Evolutionary conservation across 2,329 filamentous ascomycete species (phyloP).

Genomic region (Periconia macrospinosa): DNA sequence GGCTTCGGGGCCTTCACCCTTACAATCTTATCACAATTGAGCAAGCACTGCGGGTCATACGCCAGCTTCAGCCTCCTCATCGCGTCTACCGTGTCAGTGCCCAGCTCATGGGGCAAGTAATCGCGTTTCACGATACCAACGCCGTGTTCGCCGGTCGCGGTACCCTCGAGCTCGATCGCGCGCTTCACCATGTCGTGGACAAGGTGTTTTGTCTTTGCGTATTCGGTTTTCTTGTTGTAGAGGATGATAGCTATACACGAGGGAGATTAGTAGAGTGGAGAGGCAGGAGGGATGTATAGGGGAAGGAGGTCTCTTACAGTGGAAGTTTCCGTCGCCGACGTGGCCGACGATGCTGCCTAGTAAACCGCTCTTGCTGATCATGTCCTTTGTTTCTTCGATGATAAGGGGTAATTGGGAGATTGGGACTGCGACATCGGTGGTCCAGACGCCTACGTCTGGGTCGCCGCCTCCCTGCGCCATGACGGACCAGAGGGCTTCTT

Average conservation of each 20-base stretch:
- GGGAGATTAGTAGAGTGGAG: not conserved
- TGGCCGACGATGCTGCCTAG: slow-evolving; percentile 70
- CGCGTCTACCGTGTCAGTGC: slow-evolving; percentile 72
- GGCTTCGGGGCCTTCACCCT: slow-evolving; percentile 53
- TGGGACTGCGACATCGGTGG: slow-evolving; percentile 79
- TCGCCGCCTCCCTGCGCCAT: slow-evolving; percentile 65
- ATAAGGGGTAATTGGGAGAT: slow-evolving; percentile 72
- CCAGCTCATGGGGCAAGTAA: slow-evolving; percentile 77
- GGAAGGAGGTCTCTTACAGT: slow-evolving; percentile 51
- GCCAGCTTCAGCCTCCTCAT: slow-evolving; percentile 87
- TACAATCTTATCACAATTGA: slow-evolving; percentile 69
- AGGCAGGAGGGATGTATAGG: no score
- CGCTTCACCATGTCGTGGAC: slow-evolving; percentile 85
- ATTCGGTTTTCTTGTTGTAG: slow-evolving; percentile 66
- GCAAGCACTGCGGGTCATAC: slow-evolving; percentile 71
- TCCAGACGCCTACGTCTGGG: slow-evolving; percentile 68
- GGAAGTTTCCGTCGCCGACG: slow-evolving; percentile 76
- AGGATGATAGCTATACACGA: slow-evolving; percentile 58
- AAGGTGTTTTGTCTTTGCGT: slow-evolving; percentile 66
- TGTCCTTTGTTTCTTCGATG: slow-evolving; percentile 73
- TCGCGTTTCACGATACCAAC: slow-evolving; percentile 84
- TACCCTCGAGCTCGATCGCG: slow-evolving; percentile 82
- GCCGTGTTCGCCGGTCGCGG: slow-evolving; percentile 83
- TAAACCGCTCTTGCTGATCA: slow-evolving; percentile 65
- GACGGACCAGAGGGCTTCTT: slow-evolving; percentile 73